phyloP scores from a whole-genome alignment of 345 rosid species.

The Gossypium arboreum region DNA sequence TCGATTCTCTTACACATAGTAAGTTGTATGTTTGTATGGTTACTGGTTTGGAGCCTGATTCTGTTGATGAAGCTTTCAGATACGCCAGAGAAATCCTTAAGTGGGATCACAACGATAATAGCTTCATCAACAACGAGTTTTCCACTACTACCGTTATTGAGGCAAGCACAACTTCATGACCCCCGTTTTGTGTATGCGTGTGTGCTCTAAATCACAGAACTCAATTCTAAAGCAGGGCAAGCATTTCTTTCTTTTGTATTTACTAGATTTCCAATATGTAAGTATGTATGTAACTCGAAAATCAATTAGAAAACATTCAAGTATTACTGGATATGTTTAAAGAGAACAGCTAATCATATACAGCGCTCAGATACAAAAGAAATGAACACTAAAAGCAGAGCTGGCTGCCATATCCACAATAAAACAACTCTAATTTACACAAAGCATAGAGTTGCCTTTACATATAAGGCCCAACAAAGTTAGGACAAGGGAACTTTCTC shows the following conservation, averaged over 20 bases:
- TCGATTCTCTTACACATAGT: conserved; percentile 39
- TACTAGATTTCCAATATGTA: no score
- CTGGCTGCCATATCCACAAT: background rate
- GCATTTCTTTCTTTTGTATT: no score
- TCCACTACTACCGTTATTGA: conserved; percentile 43
- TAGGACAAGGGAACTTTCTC: background rate
- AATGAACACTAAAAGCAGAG: conserved; percentile 3
- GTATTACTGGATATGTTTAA: background rate
- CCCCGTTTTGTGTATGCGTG: background rate
- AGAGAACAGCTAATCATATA: background rate
- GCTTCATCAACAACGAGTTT: conserved; percentile 26
- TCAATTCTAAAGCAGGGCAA: no score
- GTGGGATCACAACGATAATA: conserved; percentile 47
- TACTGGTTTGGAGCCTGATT: conserved; percentile 58
- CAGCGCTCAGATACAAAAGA: background rate
- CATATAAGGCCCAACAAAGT: background rate
- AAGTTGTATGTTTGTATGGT: conserved; percentile 56
- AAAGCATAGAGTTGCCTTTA: background rate
- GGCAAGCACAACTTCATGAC: conserved; percentile 46
- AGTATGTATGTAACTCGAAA: background rate
- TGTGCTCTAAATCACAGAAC: no score
- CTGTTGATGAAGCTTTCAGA: conserved; percentile 49
- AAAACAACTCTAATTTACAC: background rate
- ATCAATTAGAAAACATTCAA: background rate
- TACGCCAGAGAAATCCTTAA: conserved; percentile 63